Percentiles rank a stretch among this genome's conserved stretches.
Conservation (phyloP, 257 asterid genomes). For the Anisodus acutangulus region DNA sequence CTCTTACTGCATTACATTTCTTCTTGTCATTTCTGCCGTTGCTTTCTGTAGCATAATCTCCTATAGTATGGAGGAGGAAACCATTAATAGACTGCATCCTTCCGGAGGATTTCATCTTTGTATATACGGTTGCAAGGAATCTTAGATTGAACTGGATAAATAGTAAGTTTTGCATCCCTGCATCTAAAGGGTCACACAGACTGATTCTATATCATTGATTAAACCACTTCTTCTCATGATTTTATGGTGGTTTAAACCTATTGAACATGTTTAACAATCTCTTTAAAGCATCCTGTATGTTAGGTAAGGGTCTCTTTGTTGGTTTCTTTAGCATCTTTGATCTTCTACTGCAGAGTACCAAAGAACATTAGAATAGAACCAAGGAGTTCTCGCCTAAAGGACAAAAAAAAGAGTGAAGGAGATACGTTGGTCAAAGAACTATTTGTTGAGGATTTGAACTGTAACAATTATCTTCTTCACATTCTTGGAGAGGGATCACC, state of each 20-base stretch:
- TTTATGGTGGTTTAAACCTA: conserved; percentile 23
- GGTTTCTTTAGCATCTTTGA: conserved; percentile 37
- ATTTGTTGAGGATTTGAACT: conserved; percentile 77
- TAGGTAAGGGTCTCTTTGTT: conserved; percentile 9
- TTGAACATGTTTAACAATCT: not conserved
- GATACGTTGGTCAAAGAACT: conserved; percentile 81
- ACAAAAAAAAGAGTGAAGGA: conserved; percentile 86
- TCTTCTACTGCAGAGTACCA: conserved; percentile 57
- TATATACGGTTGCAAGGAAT: not conserved
- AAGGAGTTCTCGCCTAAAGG: conserved; percentile 87
- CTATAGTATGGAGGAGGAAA: not conserved
- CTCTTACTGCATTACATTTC: not conserved
- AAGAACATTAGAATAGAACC: conserved; percentile 66
- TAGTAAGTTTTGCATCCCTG: conserved; percentile 9
- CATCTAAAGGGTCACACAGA: not conserved
- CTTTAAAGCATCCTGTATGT: conserved; percentile 16
- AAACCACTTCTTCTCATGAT: not conserved
- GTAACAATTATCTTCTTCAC: conserved; percentile 69
- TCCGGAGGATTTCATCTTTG: conserved; percentile 13
- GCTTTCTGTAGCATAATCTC: not conserved
- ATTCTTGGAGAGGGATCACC: conserved; percentile 81
- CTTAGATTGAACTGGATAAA: conserved; percentile 4
- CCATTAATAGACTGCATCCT: not conserved
- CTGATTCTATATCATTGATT: not conserved
- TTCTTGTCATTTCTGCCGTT: not conserved